Percentiles rank a stretch among this genome's conserved stretches.
Conservation (phyloP, 306 rosid species). For the Vigna nakashimae region DNA sequence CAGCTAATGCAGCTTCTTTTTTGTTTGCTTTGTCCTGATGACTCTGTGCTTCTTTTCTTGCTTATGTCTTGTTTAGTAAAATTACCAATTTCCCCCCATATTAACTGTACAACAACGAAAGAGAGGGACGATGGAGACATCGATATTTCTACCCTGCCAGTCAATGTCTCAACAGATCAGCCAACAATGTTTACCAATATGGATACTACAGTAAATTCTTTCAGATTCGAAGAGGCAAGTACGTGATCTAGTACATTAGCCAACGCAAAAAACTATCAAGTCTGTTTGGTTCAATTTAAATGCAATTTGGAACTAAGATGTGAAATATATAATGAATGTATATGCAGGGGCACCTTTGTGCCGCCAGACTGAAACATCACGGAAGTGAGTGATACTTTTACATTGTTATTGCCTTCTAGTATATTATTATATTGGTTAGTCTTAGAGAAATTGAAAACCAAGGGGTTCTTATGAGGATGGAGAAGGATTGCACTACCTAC, state of each 20-base stretch:
- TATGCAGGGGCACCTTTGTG: slow-evolving; percentile 57
- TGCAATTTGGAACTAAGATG: slow-evolving; percentile 34
- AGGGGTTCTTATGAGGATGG: slow-evolving; percentile 31
- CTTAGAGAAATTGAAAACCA: slow-evolving; percentile 21
- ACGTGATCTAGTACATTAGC: slow-evolving; percentile 51
- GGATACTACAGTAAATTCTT: slow-evolving; percentile 48
- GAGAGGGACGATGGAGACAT: slow-evolving; percentile 53
- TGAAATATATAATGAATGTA: slow-evolving; percentile 45
- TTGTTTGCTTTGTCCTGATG: slow-evolving; percentile 43
- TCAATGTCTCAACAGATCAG: slow-evolving; percentile 45
- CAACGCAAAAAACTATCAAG: slow-evolving; percentile 38
- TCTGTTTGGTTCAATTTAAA: slow-evolving; percentile 31
- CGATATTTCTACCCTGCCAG: slow-evolving; percentile 45
- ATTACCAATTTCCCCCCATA: slow-evolving; percentile 17
- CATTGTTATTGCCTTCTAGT: slow-evolving; percentile 24
- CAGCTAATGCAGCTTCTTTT: slow-evolving; percentile 12
- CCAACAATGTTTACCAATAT: slow-evolving; percentile 46
- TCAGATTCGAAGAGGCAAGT: slow-evolving; percentile 64
- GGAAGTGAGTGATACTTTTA: slow-evolving; percentile 60
- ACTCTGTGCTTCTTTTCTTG: slow-evolving; percentile 37
- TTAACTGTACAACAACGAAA: slow-evolving; percentile 37
- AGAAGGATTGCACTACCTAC: slow-evolving; percentile 36
- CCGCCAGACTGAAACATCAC: slow-evolving; percentile 58
- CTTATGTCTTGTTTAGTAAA: slow-evolving; percentile 31
- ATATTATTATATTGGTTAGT: slow-evolving; percentile 26